Conservation (phyloP, 108 stramenopile genomes). For the Nitzschia inconspicua region DNA sequence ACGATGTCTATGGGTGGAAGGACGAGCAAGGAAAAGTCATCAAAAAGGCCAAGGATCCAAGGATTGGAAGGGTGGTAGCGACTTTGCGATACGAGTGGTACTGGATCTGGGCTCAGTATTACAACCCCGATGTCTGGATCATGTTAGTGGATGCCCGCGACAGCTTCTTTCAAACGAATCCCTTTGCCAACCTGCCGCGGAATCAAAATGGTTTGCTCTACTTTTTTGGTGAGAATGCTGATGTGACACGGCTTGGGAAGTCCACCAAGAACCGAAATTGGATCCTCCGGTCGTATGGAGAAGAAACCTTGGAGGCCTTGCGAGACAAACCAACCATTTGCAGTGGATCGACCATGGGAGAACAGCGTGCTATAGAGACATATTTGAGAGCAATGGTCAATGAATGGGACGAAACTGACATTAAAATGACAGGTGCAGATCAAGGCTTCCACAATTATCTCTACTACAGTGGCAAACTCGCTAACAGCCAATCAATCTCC, state of each 20-base stretch:
- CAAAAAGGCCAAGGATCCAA: constrained; percentile 31
- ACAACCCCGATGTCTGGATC: constrained; percentile 30
- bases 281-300: constrained; percentile 50
- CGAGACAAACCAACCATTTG: constrained; percentile 51
- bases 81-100: constrained; percentile 61
- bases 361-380: constrained; percentile 47
- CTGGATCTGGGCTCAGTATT: constrained; percentile 52
- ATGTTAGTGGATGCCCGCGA: constrained; percentile 58
- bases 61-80: constrained; percentile 35
- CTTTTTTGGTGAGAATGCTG: constrained; percentile 50
- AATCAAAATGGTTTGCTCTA: constrained; percentile 26
- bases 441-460: constrained; percentile 70
- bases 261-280: constrained; percentile 44
- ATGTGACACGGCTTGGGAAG: constrained; percentile 48
- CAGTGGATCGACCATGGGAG: constrained; percentile 58
- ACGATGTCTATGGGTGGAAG: constrained; percentile 53
- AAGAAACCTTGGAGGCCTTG: constrained; percentile 17
- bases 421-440: constrained; percentile 51
- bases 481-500: constrained; percentile 27
- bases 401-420: constrained; percentile 48
- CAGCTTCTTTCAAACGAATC: constrained; percentile 57
- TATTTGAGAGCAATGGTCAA: constrained; percentile 54
- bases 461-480: constrained; percentile 44
- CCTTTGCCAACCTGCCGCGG: constrained; percentile 41
- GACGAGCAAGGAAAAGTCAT: constrained; percentile 27